A percentile compares a stretch with the other conserved stretches of the same genome.
phyloP scores from a whole-genome alignment of 129 eudicot genomes.

The Logfia minima region DNA sequence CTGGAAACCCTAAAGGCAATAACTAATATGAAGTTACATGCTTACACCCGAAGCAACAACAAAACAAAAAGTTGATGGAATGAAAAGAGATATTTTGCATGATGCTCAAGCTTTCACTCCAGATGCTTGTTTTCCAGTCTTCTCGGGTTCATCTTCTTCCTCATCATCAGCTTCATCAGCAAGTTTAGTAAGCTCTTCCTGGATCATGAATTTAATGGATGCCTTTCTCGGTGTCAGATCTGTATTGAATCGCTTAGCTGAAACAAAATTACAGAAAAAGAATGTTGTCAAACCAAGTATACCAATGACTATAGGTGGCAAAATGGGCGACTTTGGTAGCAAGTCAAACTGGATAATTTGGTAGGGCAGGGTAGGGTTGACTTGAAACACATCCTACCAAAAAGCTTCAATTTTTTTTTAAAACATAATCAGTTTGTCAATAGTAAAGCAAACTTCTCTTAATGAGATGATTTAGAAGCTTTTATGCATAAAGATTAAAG shows the following conservation, averaged over 20 bases:
- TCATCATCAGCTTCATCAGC: slow-evolving; percentile 88
- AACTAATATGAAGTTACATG: slow-evolving; percentile 34
- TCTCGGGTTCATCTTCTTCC: slow-evolving; percentile 53
- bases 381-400: neutral
- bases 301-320: neutral
- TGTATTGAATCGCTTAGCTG: slow-evolving; percentile 62
- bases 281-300: slow-evolving; percentile 18
- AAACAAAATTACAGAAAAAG: neutral
- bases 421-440: neutral
- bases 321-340: neutral
- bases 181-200: slow-evolving; percentile 92
- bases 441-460: neutral
- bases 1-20: slow-evolving; percentile 11
- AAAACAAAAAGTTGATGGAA: slow-evolving; percentile 1
- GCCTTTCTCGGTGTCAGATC: slow-evolving; percentile 76
- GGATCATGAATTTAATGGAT: slow-evolving; percentile 84
- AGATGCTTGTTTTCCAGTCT: slow-evolving; percentile 42
- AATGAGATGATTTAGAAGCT: neutral
- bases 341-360: neutral
- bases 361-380: neutral
- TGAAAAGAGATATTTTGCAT: neutral
- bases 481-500: neutral
- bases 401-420: neutral
- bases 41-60: slow-evolving; percentile 32
- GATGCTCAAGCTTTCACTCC: slow-evolving; percentile 54